Percentiles rank a stretch among this genome's conserved stretches.
Conservation (phyloP, 257 asterid genomes). For the Datura wrightii region DNA sequence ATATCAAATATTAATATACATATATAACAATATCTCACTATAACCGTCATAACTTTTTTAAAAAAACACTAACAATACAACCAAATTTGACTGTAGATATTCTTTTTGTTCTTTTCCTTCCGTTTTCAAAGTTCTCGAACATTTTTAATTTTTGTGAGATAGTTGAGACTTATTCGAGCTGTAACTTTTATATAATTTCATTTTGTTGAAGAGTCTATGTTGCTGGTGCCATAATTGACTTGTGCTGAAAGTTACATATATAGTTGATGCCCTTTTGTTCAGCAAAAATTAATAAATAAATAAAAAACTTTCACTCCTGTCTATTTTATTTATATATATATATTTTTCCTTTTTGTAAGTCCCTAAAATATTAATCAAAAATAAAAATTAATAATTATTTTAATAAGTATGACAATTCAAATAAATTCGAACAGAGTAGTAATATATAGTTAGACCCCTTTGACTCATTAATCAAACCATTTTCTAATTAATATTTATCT, state of each 20-base stretch:
- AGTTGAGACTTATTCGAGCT: background rate
- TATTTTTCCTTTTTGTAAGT: no score
- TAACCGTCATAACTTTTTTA: no score
- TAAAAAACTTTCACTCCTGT: no score
- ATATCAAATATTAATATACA: no score
- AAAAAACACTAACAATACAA: no score
- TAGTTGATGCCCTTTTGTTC: background rate
- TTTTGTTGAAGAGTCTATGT: background rate
- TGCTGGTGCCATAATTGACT: constrained; percentile 20
- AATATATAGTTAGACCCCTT: background rate
- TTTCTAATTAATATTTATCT: background rate
- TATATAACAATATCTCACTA: no score
- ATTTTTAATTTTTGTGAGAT: background rate
- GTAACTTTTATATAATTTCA: background rate
- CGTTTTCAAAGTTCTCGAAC: background rate
- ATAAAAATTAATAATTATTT: no score
- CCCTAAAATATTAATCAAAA: no score
- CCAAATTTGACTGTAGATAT: background rate
- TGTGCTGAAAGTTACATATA: background rate
- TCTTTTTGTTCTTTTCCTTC: background rate
- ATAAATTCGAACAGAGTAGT: no score
- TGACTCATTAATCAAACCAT: constrained; percentile 32
- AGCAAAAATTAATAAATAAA: no score
- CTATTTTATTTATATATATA: no score
- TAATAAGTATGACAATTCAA: no score